Base-by-base conservation (phyloP, 371 early-diverging fungal genomes). In the Umbelopsis sp. region DNA sequence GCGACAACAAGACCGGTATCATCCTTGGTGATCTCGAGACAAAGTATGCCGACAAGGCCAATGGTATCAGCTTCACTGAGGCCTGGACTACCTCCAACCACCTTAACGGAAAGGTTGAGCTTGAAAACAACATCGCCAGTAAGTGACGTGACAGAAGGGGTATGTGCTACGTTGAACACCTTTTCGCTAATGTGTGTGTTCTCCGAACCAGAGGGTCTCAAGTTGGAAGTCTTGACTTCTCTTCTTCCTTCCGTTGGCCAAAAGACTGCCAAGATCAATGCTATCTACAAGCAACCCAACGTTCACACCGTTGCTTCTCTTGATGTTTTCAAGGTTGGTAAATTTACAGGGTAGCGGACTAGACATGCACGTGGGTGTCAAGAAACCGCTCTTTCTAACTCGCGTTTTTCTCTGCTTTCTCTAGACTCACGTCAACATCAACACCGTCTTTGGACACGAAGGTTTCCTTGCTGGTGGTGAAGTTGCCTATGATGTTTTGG, bases 21-120 rank as follows among this genome's bases (percentile, higher is more conserved):
- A 94, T 96, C 76, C 82, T 84, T 72, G 90, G 90, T 74, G 96
- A 96, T 76, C 80, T 95, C 77, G 93, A 93, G 89, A 88, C 89
- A 78, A 95, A 95, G 86, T 94, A 92, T 80, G 73, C 85, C 65
- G 92, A 94, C 87, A 91, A 89, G 83, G 76, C 88, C 72, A 89
- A 89, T 71, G 94, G 94, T 74, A 76, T 94, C 32, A 90, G 92
- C 72, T 80, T 93, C 77, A 95, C 96, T 72, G 91, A 92, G 80
- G 80, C 91, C 65, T 94, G 93, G 93, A 92, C 89, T 81, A 92
- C 94, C 70, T 77, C 77, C 79, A 94, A 94, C 84, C 81, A 90
- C 64, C 81, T 95, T 63, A 89, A 89, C 70, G 87, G 87, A 68
- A 86, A 93, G 81, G 83, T 94, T 68, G 96, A 96, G 84, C 84